Base-by-base conservation (phyloP, 805 yeast species). In the Starmerella riodocensis region DNA sequence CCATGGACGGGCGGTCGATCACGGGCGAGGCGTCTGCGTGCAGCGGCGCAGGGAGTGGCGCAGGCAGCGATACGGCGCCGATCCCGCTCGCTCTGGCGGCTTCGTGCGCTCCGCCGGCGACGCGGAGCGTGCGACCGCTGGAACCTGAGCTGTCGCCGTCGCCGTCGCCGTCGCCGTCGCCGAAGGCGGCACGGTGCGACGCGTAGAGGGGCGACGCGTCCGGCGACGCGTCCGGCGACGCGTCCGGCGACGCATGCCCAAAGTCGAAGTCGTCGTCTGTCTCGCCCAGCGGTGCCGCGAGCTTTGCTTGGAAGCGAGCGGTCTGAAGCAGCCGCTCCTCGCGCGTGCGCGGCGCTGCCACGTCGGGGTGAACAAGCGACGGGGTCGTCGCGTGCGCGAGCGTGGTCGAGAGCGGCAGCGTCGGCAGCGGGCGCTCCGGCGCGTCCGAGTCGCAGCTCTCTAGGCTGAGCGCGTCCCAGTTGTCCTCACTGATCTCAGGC, bases 401-500 rank as follows among this genome's bases (percentile, higher is more conserved):
- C 8, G 17, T 24, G 16, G 34, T 5, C 4, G 23, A 14, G 13
- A 32, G 26, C 11, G 51, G 51, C 14, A 40, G 24, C 1, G 29
- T 18, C 2, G 49, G 51, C 23, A 45, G 40, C 16, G 47, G 50
- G 11, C 45, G 32, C 21, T 17, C 28, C 7, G 29, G 33, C 3
- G 13, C 3, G 18, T 41, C 46, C 9, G 45, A 42, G 9, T 38
- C 42, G 18, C 46, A 41, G 36, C 41, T 40, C 23, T 47, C 48
- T 23, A 44, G 39, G 14, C 43, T 39, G 13, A 39, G 5, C 32
- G 42, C 46, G 20, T 39, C 43, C 48, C 46, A 43, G 21, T 28
- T 29, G n/a, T 45, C 51, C 24, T 47, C 48, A 34, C 46, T 32
- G 30, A 47, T 27, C 18, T 47, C 53, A 1, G 55, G 55, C 7